Evolutionary conservation across 768 basidiomycete genomes (phyloP).

Genomic region (Termitomyces eurrhizus): DNA sequence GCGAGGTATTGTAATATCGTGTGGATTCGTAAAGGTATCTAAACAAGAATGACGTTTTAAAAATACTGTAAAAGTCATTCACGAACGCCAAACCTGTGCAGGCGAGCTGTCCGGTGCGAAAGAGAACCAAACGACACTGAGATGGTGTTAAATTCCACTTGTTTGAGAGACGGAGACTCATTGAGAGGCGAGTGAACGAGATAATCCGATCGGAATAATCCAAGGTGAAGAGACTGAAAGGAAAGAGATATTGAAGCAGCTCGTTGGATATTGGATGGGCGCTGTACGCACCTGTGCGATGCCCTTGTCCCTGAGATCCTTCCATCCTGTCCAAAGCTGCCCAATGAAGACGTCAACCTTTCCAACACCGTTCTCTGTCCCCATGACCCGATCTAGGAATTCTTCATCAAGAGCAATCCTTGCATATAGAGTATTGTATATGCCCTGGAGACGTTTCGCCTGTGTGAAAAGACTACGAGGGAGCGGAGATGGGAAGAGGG

Average conservation of each 20-base stretch:
- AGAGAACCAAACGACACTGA: constrained; percentile 86
- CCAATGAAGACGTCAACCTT: constrained; percentile 86
- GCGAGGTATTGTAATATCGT: constrained; percentile 59
- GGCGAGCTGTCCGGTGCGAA: constrained; percentile 57
- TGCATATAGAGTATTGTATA: constrained; percentile 85
- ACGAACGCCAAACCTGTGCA: constrained; percentile 63
- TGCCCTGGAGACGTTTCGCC: constrained; percentile 63
- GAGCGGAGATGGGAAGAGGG: constrained; percentile 85
- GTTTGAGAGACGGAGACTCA: constrained; percentile 57
- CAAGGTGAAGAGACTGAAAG: constrained; percentile 74
- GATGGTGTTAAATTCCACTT: constrained; percentile 98
- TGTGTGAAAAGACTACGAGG: constrained; percentile 67
- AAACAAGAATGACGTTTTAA: neutral
- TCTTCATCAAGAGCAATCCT: constrained; percentile 72
- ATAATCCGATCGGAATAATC: constrained; percentile 94
- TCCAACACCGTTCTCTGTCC: constrained; percentile 69
- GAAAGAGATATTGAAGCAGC: neutral
- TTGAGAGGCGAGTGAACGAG: constrained; percentile 60
- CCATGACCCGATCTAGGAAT: constrained; percentile 86
- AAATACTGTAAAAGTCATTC: neutral
- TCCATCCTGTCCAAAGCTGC: constrained; percentile 85
- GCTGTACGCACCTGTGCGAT: constrained; percentile 35
- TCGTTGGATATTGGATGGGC: neutral
- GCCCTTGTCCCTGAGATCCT: constrained; percentile 62
- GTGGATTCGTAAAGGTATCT: constrained; percentile 71